Base-by-base conservation (phyloP, 305 asterid genomes). In the Monarda citriodora region DNA sequence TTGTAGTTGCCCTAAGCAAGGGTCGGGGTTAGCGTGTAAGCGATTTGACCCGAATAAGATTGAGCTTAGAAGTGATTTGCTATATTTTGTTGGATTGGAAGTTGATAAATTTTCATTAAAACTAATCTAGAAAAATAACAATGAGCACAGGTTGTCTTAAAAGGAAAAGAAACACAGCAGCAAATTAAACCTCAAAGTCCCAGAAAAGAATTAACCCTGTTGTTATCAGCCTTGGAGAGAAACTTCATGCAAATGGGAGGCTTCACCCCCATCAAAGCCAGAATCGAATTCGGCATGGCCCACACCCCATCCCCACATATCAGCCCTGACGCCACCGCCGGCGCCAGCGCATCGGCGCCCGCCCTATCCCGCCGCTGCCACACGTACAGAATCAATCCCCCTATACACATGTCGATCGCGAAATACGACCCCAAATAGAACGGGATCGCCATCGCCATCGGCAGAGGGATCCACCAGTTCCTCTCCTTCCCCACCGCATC, bases 161-260 rank as follows among this genome's bases (percentile, higher is more conserved):
- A n/a, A n/a, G n/a, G n/a, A n/a, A n/a, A n/a, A n/a, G n/a, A n/a
- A n/a, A n/a, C n/a, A n/a, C n/a, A n/a, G n/a, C n/a, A n/a, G n/a
- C 36, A 31, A 31, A 31, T 6, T 2, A 23, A 23, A 23, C 2
- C 26, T 26, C 31, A 26, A 26, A 26, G 31, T 18, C 55, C 67
- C 31, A 65, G 37, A 61, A 60, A 65, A 5, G 6, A 40, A 29
- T 77, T 81, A 8, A 74, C 79, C 71, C 57, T 72, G 2, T 0
- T 52, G 50, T 77, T 77, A 57, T 76, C 66, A 32, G 40, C 64
- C 38, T 72, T 68, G 22, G 85, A 74, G 22, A 76, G 53, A 66
- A 83, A 83, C 69, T 72, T 83, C 87, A 83, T 80, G 72, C 91
- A 83, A 14, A 83, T 75, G 54, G 91, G 91, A 23, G 91, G 80